phyloP scores from a whole-genome alignment of 2,329 filamentous ascomycete genomes.

The Ambrosiella cleistominuta region DNA sequence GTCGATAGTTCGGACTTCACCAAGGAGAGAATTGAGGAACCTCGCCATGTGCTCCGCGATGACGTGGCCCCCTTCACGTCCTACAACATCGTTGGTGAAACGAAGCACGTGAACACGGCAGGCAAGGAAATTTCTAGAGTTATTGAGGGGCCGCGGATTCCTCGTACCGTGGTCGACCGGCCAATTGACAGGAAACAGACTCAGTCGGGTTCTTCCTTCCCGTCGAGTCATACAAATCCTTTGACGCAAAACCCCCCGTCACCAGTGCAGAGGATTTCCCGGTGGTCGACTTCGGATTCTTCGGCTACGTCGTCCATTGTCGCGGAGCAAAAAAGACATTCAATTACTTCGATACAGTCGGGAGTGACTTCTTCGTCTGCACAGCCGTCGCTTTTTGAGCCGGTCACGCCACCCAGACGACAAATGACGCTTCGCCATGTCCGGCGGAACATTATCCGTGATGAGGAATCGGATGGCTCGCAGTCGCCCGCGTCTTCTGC shows the following conservation, averaged over 20 bases:
- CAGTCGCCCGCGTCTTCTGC: constrained; percentile 26
- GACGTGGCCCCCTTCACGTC: too few species aligned
- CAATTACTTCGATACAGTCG: constrained; percentile 5
- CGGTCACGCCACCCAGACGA: constrained; percentile 24
- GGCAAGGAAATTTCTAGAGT: too few species aligned
- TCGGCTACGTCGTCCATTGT: background rate
- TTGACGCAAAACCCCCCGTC: constrained; percentile 9
- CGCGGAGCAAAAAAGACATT: constrained; percentile 7
- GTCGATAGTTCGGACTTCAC: too few species aligned
- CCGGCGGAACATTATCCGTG: constrained; percentile 33
- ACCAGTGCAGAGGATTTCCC: background rate
- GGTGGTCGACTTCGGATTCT: constrained; percentile 5
- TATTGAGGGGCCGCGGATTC: too few species aligned
- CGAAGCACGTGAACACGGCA: too few species aligned
- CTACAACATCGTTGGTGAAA: too few species aligned
- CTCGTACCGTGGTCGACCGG: too few species aligned
- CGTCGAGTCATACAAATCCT: constrained; percentile 6
- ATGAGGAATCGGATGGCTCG: constrained; percentile 22
- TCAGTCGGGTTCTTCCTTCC: background rate
- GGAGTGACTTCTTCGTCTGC: background rate
- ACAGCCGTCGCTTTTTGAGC: background rate
- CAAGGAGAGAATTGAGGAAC: too few species aligned
- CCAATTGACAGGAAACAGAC: background rate
- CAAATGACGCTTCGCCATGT: constrained; percentile 43
- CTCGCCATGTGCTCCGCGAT: too few species aligned